Conservation (phyloP, 139 green algal species). For the Chlorella sorokiniana region DNA sequence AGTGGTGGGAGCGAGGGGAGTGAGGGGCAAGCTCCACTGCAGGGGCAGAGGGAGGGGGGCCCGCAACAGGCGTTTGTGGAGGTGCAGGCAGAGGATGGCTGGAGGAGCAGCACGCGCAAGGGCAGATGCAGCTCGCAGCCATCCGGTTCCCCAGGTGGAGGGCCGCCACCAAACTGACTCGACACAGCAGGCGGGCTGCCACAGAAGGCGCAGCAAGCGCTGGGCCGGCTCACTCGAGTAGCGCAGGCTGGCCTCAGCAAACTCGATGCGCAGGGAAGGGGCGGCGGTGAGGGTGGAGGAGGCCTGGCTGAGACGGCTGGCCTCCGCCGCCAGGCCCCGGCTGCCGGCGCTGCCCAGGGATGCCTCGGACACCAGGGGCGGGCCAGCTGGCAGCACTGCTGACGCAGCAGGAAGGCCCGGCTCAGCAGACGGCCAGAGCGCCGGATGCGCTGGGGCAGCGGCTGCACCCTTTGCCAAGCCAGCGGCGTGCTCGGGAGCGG, state of each 20-base stretch:
- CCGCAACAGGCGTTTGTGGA: too few species aligned
- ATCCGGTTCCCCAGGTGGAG: too few species aligned
- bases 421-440: background rate
- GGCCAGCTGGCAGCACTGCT: background rate
- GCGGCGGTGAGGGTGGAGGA: background rate
- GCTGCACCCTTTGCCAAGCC: background rate
- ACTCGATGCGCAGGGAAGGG: slow-evolving; percentile 14
- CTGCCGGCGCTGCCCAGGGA: background rate
- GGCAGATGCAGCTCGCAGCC: background rate
- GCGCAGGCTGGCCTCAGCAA: slow-evolving; percentile 30
- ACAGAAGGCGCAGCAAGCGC: too few species aligned
- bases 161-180: too few species aligned
- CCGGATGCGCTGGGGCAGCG: too few species aligned
- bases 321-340: background rate
- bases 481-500: too few species aligned
- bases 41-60: too few species aligned
- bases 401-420: background rate
- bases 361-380: too few species aligned
- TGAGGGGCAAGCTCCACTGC: too few species aligned
- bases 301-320: slow-evolving; percentile 2
- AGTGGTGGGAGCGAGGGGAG: too few species aligned
- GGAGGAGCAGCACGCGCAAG: too few species aligned
- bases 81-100: too few species aligned
- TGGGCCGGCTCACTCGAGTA: slow-evolving; percentile 18
- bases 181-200: slow-evolving; percentile 1